Evolutionary conservation across 441 rosid species (phyloP).

Genomic region (Francoa sonchifolia): DNA sequence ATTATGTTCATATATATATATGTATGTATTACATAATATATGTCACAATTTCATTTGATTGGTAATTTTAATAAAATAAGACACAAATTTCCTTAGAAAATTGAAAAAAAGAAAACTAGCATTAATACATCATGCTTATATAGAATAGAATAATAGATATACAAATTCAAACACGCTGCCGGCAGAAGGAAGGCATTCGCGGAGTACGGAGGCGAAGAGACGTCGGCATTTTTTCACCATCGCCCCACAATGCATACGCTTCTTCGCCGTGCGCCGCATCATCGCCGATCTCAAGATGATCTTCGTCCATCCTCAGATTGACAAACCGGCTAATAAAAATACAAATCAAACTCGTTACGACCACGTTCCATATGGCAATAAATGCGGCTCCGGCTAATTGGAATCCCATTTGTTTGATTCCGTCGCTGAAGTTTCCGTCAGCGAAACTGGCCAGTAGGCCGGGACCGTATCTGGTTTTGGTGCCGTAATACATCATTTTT

Average conservation of each 20-base stretch:
- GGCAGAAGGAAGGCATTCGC: conserved; percentile 20
- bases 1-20: too few relatives aligned
- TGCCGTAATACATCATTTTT: conserved; percentile 11
- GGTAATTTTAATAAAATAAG: too few relatives aligned
- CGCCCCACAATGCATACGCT: conserved; percentile 48
- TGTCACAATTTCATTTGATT: too few relatives aligned
- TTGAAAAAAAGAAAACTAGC: too few relatives aligned
- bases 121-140: too few relatives aligned
- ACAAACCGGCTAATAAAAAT: conserved; percentile 29
- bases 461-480: conserved; percentile 16
- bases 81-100: too few relatives aligned
- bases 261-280: conserved; percentile 53
- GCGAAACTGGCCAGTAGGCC: conserved; percentile 27
- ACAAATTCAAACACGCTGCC: conserved; percentile 1
- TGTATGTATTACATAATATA: too few relatives aligned
- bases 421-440: conserved; percentile 8
- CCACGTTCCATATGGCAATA: conserved; percentile 31
- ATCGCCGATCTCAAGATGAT: conserved; percentile 42
- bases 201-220: conserved; percentile 14
- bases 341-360: conserved; percentile 39
- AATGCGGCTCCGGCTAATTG: conserved; percentile 35
- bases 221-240: conserved; percentile 29
- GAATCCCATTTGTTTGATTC: conserved; percentile 24
- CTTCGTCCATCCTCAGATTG: conserved; percentile 37
- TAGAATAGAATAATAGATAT: too few relatives aligned